Evolutionary conservation across 2,329 filamentous ascomycete species (phyloP), one percentile per base, ranked within the genome.

Genomic region (Penicillium sp.): DNA sequence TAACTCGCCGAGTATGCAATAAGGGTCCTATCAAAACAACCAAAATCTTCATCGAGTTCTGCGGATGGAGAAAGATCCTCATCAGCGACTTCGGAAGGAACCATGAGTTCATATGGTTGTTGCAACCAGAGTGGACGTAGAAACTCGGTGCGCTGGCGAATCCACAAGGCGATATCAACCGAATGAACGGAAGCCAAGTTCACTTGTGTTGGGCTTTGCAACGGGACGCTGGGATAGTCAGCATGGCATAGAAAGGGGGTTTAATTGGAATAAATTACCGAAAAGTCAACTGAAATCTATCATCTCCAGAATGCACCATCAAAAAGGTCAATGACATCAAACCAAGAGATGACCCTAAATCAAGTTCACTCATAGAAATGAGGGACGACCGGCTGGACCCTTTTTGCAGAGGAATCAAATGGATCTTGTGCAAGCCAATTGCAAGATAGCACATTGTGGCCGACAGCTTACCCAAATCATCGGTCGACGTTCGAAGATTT

Each of bases 1-100:
- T 89, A 90, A 20, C 84, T 85, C 43, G 86, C 78, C 66, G 86
- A 89, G 65, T 89, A 89, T 33, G 86, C 87, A 48, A 83, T 83
- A 30, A 90, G 70, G 1, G 86, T 89, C 33, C 85, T 79, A 62
- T 89, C 85, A 64, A 90, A 82, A 63, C 82, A 80, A 58, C 85
- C 73, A 55, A 82, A 84, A 57, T 88, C 85, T 54, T 83, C 79
- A 45, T 81, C 78, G 2, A 79, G 67, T 26, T 76, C 70, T 3
- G 80, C 74, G 1, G 77, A 73, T 3, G 77, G 76, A 40, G 74
- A 68, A 28, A 77, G 69, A 21, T 78, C 70, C 30, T 80, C 71
- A 42, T 84, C 79, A 16, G 82, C 77, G 14, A 85, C 70, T 46
- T 79, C 76, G 18, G 74, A 71, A 5, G 86, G 86, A 6, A 84